Percentiles rank a stretch among this genome's conserved stretches.
Evolutionary conservation across 2,329 filamentous ascomycete species (phyloP).

Genomic region (Aspergillus aculeatus): DNA sequence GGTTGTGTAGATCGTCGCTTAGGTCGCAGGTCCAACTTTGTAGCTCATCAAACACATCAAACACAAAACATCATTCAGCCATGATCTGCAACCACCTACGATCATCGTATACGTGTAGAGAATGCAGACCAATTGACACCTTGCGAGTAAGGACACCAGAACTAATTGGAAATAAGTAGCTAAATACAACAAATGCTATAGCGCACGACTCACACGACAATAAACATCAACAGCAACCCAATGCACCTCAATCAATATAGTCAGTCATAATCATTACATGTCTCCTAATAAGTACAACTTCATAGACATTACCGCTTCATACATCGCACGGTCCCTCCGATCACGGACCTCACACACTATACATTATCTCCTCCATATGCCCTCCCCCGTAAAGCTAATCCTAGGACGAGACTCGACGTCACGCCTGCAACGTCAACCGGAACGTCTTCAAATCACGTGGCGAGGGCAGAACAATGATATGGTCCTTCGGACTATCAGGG

Average conservation of each 20-base stretch:
- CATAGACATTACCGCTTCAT: neutral
- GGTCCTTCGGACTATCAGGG: neutral
- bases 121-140: too few relatives aligned
- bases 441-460: constrained; percentile 4
- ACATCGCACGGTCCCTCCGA: neutral
- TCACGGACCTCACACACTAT: neutral
- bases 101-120: too few relatives aligned
- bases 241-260: neutral
- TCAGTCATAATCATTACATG: neutral
- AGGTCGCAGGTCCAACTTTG: too few relatives aligned
- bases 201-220: too few relatives aligned
- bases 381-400: rapidly evolving
- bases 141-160: too few relatives aligned
- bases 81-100: too few relatives aligned
- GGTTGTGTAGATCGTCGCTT: too few relatives aligned
- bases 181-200: too few relatives aligned
- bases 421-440: neutral
- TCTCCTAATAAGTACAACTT: neutral
- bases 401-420: neutral
- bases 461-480: constrained; percentile 4
- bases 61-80: too few relatives aligned
- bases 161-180: too few relatives aligned
- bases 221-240: too few relatives aligned
- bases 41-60: too few relatives aligned
- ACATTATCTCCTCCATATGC: neutral